Base-by-base conservation (phyloP, 2,329 filamentous ascomycete species). In the Ophiostoma angusticollis region DNA sequence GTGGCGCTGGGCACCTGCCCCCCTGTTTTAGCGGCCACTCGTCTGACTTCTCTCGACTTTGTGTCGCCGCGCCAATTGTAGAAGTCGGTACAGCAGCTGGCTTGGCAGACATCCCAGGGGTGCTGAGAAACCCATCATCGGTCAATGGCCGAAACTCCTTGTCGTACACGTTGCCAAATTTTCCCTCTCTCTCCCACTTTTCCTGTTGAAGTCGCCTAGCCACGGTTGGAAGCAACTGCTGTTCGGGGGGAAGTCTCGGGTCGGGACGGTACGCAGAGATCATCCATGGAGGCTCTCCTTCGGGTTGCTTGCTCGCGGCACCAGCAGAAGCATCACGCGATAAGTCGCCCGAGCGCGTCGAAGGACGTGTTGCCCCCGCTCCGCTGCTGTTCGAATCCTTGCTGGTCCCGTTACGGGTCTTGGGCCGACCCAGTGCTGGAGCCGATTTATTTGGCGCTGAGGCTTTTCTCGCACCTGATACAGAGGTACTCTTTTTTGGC, bases 261-360 rank as follows among this genome's bases (percentile, higher is more conserved):
- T 98, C 91, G 1, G 91, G 91, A 54, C 93, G 93, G 60, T 95
- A 98, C 60, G 93, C 85, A 17, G 82, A 84, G 32, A 91, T 74
- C 60, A 96, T 74, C 91, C 91, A 98, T 37, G 91, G 91, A 9
- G 91, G 86, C 39, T 96, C 89, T 16, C 91, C 91, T 64, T 96
- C 91, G 1, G 87, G 87, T 30, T 78, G 74, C 54, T 84, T 74
- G 58, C 68, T 55, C 51, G 68, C 58, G 53, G 58, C 51, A 55
- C 49, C 46, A 3, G 41, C 34, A 52, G 42, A 48, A 45, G 69
- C 48, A 42, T 73, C 72, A 22, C 76, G 50, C 16, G 39, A 42
- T 47, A 70, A 48, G 40, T 72, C 73, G 16, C 76, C 77, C 6
- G 74, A 75, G 43, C 76, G 67, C 1, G 78, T 83, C 3, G 66